Base-by-base conservation (phyloP, 106 monocot species). In the Chionographis japonica region DNA sequence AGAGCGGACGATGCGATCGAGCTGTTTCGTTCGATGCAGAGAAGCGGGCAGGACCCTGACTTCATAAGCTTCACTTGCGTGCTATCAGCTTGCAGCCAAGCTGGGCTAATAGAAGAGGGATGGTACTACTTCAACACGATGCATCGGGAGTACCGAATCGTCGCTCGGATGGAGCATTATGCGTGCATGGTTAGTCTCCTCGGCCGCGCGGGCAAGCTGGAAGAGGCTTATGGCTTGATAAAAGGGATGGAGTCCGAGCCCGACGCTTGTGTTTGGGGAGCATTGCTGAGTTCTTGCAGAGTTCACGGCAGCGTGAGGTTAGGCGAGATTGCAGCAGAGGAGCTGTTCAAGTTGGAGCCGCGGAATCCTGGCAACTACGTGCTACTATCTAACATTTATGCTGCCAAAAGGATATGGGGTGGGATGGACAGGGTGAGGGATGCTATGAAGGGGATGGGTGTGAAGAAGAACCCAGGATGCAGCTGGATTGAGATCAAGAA, bases 401-500 rank as follows among this genome's bases (percentile, higher is more conserved):
- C 94, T 7, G 61, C 89, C 3, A 90, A 90, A 54, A 80, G 82
- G 40, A 77, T 90, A 72, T 72, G 79, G 81, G 67, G 63, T 54
- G 84, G 63, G 15, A 86, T 89, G 9, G 77, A 82, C 40, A 74
- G 73, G 52, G 56, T 94, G 40, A 77, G 89, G 67, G 75, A 77
- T 15, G 68, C 12, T 41, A 84, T 90, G 94, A 90, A 76, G 76
- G 69, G 38, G 8, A 69, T 80, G 74, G 89, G 89, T 1, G 54
- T 94, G 75, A 86, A 37, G 49, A 94, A 94, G 67, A 83, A 94
- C 42, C 80, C 84, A 11, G 86, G 94, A 3, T 87, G 75, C 46
- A 94, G 89, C 54, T 94, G 94, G 89, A 94, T 86, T 27, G 84
- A 94, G 84, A 61, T 94, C 2, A 86, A 82, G 74, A 82, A 82